Percentiles rank a stretch among this genome's conserved stretches.
Conservation (phyloP, 805 yeast species). For the Blastobotrys chiropterorum region DNA sequence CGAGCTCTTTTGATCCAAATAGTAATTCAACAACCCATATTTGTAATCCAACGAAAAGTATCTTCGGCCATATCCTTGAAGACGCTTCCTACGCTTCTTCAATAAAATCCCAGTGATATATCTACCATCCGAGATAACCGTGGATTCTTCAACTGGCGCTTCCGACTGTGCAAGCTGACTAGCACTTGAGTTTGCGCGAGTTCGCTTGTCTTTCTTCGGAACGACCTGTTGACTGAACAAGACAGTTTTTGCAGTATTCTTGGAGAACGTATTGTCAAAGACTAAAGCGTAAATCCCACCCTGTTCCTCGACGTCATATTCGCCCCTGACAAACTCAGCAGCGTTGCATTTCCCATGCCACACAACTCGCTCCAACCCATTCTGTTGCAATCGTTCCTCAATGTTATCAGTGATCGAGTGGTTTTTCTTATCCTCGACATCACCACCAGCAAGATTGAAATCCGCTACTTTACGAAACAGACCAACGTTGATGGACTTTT, state of each 20-base stretch:
- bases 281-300: constrained; percentile 82
- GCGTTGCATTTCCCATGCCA: constrained; percentile 54
- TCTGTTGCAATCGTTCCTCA: constrained; percentile 47
- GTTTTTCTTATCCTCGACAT: background rate
- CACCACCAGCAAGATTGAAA: background rate
- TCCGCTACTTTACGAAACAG: constrained; percentile 19
- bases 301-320: constrained; percentile 43
- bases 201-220: background rate
- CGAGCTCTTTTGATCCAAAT: constrained; percentile 60
- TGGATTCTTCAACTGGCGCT: constrained; percentile 5
- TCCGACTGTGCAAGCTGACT: background rate
- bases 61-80: constrained; percentile 81
- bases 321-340: constrained; percentile 58
- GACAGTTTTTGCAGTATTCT: constrained; percentile 75
- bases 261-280: constrained; percentile 87
- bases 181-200: background rate
- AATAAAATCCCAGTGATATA: constrained; percentile 70
- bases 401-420: constrained; percentile 7
- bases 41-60: constrained; percentile 78
- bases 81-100: constrained; percentile 75
- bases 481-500: constrained; percentile 46
- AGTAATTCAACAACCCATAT: constrained; percentile 79
- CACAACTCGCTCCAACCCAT: constrained; percentile 45
- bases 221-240: constrained; percentile 49
- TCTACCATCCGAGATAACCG: constrained; percentile 25